phyloP scores from a whole-genome alignment of 345 rosid genomes.

The Linum usitatissimum region DNA sequence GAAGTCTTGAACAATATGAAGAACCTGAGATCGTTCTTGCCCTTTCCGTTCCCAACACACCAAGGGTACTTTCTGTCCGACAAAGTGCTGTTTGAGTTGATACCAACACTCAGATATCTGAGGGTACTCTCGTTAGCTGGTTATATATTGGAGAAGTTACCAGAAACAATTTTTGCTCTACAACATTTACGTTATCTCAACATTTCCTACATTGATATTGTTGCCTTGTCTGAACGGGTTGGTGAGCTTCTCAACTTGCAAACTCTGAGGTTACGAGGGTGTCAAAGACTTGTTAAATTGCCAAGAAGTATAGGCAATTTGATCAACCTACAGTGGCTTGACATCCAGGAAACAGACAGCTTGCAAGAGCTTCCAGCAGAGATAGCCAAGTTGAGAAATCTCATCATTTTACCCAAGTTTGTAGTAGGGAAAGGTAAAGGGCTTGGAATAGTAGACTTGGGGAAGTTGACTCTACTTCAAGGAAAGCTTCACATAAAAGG shows the following conservation, averaged over 20 bases:
- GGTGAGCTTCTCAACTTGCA: constrained; percentile 15
- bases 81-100: not conserved
- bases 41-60: not conserved
- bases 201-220: constrained; percentile 5
- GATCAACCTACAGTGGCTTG: constrained; percentile 18
- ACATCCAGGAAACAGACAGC: constrained; percentile 7
- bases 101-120: constrained; percentile 9
- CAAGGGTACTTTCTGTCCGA: not conserved
- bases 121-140: constrained; percentile 15
- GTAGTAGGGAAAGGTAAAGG: constrained; percentile 16
- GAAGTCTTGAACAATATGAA: not conserved
- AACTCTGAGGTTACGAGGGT: constrained; percentile 16
- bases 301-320: constrained; percentile 13
- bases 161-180: constrained; percentile 6
- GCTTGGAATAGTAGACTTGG: constrained; percentile 13
- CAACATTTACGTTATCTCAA: constrained; percentile 17
- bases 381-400: constrained; percentile 13
- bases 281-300: constrained; percentile 12
- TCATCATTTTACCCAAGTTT: constrained; percentile 15
- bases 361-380: constrained; percentile 18
- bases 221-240: constrained; percentile 14
- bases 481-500: constrained; percentile 18
- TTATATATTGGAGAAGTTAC: constrained; percentile 7
- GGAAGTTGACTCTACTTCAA: constrained; percentile 13
- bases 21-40: constrained; percentile 14